Percentiles rank a stretch among this genome's conserved stretches.
Conservation (phyloP, 352 stramenopile species). For the Pythium monospermum region DNA sequence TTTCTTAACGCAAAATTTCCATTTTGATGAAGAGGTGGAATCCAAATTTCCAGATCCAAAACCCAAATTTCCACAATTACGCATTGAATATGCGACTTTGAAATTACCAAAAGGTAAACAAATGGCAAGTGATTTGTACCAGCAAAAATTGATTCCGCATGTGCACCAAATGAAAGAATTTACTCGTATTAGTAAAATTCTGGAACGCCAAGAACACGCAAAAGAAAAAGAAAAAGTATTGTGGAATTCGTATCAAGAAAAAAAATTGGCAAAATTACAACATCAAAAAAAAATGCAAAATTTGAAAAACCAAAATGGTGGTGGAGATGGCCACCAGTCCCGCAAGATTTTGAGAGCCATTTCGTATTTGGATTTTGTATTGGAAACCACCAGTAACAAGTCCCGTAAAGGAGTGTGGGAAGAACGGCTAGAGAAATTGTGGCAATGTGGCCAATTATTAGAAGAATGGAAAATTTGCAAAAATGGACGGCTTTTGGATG, state of each 20-base stretch:
- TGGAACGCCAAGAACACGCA: conserved; percentile 40
- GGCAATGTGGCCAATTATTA: conserved; percentile 63
- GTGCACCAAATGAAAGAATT: conserved; percentile 55
- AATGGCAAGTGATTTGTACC: conserved; percentile 46
- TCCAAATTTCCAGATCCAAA: background rate
- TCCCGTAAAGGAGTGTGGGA: conserved; percentile 25
- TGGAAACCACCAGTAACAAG: conserved; percentile 45
- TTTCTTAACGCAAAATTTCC: conserved; percentile 74
- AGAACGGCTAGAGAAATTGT: conserved; percentile 63
- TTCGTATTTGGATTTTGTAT: conserved; percentile 56
- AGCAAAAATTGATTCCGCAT: conserved; percentile 49
- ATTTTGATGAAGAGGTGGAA: conserved; percentile 27
- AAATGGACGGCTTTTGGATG: conserved; percentile 53
- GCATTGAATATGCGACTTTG: conserved; percentile 20
- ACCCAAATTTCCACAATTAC: conserved; percentile 14
- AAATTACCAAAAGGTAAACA: conserved; percentile 36
- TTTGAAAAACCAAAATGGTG: conserved; percentile 25
- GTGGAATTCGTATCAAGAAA: conserved; percentile 42
- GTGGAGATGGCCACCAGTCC: conserved; percentile 22
- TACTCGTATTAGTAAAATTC: conserved; percentile 25
- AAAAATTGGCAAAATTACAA: conserved; percentile 38
- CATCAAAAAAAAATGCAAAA: conserved; percentile 38
- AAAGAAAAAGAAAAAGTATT: conserved; percentile 52
- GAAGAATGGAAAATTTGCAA: conserved; percentile 79
- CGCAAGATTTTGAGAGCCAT: conserved; percentile 53